Conservation (phyloP, 352 stramenopile genomes). For the Thraustotheca clavata region DNA sequence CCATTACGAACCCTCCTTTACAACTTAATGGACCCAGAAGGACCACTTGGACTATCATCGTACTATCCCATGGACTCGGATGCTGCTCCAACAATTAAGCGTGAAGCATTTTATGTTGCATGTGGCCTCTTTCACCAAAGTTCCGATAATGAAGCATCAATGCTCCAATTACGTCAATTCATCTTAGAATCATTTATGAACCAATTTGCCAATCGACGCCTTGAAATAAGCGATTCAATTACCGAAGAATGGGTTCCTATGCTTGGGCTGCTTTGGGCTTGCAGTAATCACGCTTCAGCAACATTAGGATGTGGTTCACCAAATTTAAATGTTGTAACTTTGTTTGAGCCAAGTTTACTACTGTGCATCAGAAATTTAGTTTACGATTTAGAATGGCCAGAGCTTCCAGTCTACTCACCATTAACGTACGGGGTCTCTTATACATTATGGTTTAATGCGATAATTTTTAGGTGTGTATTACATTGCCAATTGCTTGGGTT, state of each 20-base stretch:
- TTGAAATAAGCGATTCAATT: neutral
- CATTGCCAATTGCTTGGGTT: constrained; percentile 5
- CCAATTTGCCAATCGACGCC: neutral
- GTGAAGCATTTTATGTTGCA: constrained; percentile 10
- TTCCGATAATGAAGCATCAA: neutral
- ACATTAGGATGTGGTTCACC: neutral
- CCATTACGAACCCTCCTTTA: constrained; percentile 58
- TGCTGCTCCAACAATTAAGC: neutral
- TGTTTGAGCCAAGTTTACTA: neutral
- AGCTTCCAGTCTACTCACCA: neutral
- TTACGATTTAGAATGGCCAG: neutral
- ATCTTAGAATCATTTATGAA: neutral
- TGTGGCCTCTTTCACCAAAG: constrained; percentile 6
- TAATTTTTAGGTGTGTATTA: constrained; percentile 3
- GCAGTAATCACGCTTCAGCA: neutral
- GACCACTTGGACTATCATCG: constrained; percentile 64
- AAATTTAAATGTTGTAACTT: no score
- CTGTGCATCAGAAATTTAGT: neutral
- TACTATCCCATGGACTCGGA: constrained; percentile 59
- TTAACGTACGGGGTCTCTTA: neutral
- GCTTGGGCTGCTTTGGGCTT: constrained; percentile 3
- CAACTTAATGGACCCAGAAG: constrained; percentile 72
- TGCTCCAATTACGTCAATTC: neutral
- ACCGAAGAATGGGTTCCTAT: constrained; percentile 8
- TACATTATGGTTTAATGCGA: neutral